Evolutionary conservation across 345 rosid genomes (phyloP), one percentile per base, ranked within the genome.

Genomic region (Carallia pectinifolia): DNA sequence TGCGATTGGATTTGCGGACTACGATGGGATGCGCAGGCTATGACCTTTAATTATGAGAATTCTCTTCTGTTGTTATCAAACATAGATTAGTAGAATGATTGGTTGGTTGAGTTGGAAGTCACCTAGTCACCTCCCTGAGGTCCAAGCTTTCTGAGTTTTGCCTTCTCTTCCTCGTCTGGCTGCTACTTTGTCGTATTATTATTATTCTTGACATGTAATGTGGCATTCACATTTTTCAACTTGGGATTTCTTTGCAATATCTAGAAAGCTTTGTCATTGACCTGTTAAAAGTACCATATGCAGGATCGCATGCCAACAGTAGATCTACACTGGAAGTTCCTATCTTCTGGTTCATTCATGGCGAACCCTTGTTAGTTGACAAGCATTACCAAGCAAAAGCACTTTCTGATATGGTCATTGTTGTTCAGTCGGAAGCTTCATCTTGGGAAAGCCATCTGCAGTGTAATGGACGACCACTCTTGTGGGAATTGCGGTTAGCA

Each of bases 391-490:
- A 89, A 81, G 92, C 99, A 66, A 95, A 86, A 77, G 93, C 99
- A 12, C 98, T 95, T 74, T 86, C 93, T 34, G 90, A 95, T 77
- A 95, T 95, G 98, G 89, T 92, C 54, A 77, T 95, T 64, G 96
- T 95, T 67, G 92, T 89, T 73, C 99, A 95, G 78, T 95, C 99
- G 12, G 97, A 95, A 85, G 72, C 84, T 29, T 80, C 98, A 52
- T 86, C 98, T 30, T 92, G 98, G 99, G 99, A 90, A 82, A 90
- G 96, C 86, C 85, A 95, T 84, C 90, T 90, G 74, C 99, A 95
- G 77, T 95, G 99, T 74, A 95, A 95, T 75, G 97, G 99, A 70
- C 80, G 82, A 69, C 92, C 99, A 55, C 86, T 95, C 76, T 64
- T 95, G 75, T 92, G 94, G 98, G 91, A 95, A 77, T 79, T 95